Percentiles rank a stretch among this genome's conserved stretches.
These are phyloP conservation scores for Fusarium agapanthi DNA, from an alignment of 2,329 filamentous ascomycete species.

Conservation along the genomic window DNA sequence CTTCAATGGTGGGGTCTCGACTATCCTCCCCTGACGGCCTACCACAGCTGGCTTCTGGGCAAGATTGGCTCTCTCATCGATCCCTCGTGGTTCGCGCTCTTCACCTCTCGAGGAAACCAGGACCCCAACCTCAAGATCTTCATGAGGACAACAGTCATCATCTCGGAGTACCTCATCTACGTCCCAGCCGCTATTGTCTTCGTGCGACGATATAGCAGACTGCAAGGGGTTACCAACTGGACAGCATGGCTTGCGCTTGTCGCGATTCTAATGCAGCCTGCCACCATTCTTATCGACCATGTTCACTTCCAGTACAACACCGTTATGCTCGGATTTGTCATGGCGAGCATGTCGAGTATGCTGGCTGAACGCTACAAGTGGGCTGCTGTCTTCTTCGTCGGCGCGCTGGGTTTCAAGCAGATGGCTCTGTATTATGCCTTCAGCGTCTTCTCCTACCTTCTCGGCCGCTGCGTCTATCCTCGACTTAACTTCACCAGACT, in stretches of 20 bases:
- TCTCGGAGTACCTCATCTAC: constrained; percentile 91
- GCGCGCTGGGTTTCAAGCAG: constrained; percentile 95
- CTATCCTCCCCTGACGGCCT: constrained; percentile 96
- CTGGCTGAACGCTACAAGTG: constrained; percentile 85
- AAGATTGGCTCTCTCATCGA: constrained; percentile 83
- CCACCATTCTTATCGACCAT: constrained; percentile 91
- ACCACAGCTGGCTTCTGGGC: constrained; percentile 96
- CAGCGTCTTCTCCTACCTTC: constrained; percentile 87
- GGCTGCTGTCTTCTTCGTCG: constrained; percentile 93
- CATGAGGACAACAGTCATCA: constrained; percentile 91
- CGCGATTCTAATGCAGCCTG: constrained; percentile 91
- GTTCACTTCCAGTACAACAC: constrained; percentile 98
- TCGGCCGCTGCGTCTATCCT: constrained; percentile 86
- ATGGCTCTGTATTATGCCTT: constrained; percentile 99
- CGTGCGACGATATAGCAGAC: constrained; percentile 79
- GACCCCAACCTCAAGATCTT: constrained; percentile 86
- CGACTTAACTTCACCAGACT: constrained; percentile 73
- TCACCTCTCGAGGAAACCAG: constrained; percentile 82
- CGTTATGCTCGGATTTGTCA: constrained; percentile 92
- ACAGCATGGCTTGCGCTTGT: constrained; percentile 84
- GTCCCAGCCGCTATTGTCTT: constrained; percentile 88
- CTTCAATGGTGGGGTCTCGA: constrained; percentile 97
- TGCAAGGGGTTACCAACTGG: constrained; percentile 82
- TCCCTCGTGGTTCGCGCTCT: constrained; percentile 86
- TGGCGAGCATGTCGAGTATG: constrained; percentile 89